Conservation (phyloP, 1,139 yeast genomes). For the Meyerozyma athensensis region DNA sequence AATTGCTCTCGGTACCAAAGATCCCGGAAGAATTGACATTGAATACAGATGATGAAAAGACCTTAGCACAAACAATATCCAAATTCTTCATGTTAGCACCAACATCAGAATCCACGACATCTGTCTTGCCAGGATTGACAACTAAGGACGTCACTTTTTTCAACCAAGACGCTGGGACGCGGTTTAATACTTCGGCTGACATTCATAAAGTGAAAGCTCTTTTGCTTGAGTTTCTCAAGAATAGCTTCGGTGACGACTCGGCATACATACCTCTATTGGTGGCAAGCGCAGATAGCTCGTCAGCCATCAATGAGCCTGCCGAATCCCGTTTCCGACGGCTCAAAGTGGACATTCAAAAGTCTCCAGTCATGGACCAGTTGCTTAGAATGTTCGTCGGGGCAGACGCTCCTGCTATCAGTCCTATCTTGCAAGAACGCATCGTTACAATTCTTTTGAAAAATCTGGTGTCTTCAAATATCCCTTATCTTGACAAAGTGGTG, state of each 20-base stretch:
- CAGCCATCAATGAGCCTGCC: slow-evolving; percentile 49
- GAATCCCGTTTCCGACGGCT: slow-evolving; percentile 49
- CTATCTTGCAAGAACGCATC: slow-evolving; percentile 55
- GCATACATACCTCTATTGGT: slow-evolving; percentile 48
- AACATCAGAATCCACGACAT: slow-evolving; percentile 14
- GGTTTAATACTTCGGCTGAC: slow-evolving; percentile 45
- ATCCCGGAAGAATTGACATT: slow-evolving; percentile 44
- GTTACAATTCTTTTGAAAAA: slow-evolving; percentile 52
- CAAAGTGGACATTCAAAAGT: slow-evolving; percentile 48
- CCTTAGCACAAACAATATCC: slow-evolving; percentile 43
- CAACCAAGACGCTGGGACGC: slow-evolving; percentile 63
- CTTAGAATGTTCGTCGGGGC: slow-evolving; percentile 47
- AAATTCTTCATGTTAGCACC: slow-evolving; percentile 58
- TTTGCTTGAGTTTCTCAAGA: slow-evolving; percentile 32
- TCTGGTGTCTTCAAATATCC: slow-evolving; percentile 39
- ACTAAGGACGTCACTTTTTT: slow-evolving; percentile 53
- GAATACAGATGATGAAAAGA: slow-evolving; percentile 33
- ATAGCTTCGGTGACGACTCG: slow-evolving; percentile 34
- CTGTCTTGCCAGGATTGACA: slow-evolving; percentile 58
- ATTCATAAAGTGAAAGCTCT: slow-evolving; percentile 41
- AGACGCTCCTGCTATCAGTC: slow-evolving; percentile 46
- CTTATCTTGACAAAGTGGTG: slow-evolving; percentile 37
- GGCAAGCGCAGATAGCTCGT: slow-evolving; percentile 59
- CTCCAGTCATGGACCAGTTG: slow-evolving; percentile 37
- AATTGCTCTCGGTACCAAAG: slow-evolving; percentile 47